phyloP scores from a whole-genome alignment of 2,329 filamentous ascomycete genomes.

The Dothidotthia symphoricarpi region DNA sequence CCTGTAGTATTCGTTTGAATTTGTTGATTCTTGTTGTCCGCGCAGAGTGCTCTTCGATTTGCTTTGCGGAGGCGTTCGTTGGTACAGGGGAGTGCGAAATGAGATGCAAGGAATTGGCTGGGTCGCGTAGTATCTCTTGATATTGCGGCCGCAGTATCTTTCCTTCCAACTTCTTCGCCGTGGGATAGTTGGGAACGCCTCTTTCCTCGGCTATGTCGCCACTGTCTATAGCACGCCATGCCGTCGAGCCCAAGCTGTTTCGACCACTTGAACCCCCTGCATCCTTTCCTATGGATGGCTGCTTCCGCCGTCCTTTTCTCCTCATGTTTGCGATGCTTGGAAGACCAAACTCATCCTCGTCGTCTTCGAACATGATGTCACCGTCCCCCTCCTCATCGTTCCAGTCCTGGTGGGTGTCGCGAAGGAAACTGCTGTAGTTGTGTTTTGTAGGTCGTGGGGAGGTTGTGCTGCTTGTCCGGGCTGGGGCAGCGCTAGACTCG shows the following conservation, averaged over 20 bases:
- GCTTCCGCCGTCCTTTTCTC: conserved; percentile 59
- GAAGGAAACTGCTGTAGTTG: conserved; percentile 77
- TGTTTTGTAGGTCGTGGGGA: conserved; percentile 62
- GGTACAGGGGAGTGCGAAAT: conserved; percentile 82
- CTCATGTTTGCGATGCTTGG: conserved; percentile 92
- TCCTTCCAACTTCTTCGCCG: conserved; percentile 83
- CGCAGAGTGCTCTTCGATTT: conserved; percentile 80
- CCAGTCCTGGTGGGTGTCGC: conserved; percentile 81
- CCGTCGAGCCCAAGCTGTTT: conserved; percentile 22
- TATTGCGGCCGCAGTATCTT: conserved; percentile 97
- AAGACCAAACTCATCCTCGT: conserved; percentile 93
- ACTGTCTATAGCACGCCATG: conserved; percentile 69
- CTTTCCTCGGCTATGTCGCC: conserved; percentile 92
- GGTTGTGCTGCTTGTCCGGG: conserved; percentile 53
- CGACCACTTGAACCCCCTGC: conserved; percentile 34
- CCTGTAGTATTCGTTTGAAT: conserved; percentile 92
- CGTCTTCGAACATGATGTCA: conserved; percentile 79
- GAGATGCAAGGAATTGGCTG: conserved; percentile 90
- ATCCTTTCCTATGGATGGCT: conserved; percentile 47
- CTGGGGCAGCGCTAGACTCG: conserved; percentile 59
- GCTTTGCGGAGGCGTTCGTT: conserved; percentile 72
- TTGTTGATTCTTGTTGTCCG: conserved; percentile 95
- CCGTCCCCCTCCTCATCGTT: conserved; percentile 64
- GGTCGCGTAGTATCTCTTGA: conserved; percentile 83
- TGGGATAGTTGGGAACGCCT: conserved; percentile 77